A percentile compares a stretch with the other conserved stretches of the same genome.
Conservation (phyloP, 23 red algal genomes). For the Gracilaria caudata region DNA sequence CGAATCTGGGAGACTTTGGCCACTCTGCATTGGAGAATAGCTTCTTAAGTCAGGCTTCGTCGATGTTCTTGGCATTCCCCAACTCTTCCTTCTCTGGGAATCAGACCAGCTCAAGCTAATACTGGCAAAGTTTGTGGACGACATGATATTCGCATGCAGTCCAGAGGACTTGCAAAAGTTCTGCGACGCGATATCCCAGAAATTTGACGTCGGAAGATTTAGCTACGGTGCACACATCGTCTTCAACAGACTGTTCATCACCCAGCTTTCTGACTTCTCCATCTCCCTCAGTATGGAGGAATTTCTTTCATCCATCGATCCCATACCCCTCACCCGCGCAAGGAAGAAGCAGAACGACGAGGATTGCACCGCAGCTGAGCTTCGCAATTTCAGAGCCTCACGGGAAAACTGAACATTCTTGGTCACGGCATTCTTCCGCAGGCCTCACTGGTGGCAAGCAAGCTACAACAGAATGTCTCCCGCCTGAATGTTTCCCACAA, state of each 20-base stretch:
- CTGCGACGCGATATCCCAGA: background rate
- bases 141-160: slow-evolving; percentile 6
- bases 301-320: slow-evolving; percentile 1
- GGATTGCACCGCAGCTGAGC: background rate
- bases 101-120: background rate
- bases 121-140: slow-evolving; percentile 42
- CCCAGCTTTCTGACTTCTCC: background rate
- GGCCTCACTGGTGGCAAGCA: background rate
- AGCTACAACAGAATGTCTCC: background rate
- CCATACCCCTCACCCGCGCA: background rate
- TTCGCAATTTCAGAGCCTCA: background rate
- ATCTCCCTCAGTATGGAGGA: background rate
- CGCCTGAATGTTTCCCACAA: background rate
- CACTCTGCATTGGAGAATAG: slow-evolving; percentile 23
- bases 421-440: background rate
- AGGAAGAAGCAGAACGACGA: background rate
- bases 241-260: slow-evolving; percentile 24
- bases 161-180: background rate
- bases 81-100: slow-evolving; percentile 11
- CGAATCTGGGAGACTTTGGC: slow-evolving; percentile 44
- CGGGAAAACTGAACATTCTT: background rate
- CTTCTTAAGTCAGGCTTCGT: background rate
- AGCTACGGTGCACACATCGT: background rate
- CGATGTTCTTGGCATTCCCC: slow-evolving; percentile 24
- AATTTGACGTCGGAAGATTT: slow-evolving; percentile 25